Conservation (phyloP, 2,329 filamentous ascomycete species). For the Byssoonygena ceratinophila region DNA sequence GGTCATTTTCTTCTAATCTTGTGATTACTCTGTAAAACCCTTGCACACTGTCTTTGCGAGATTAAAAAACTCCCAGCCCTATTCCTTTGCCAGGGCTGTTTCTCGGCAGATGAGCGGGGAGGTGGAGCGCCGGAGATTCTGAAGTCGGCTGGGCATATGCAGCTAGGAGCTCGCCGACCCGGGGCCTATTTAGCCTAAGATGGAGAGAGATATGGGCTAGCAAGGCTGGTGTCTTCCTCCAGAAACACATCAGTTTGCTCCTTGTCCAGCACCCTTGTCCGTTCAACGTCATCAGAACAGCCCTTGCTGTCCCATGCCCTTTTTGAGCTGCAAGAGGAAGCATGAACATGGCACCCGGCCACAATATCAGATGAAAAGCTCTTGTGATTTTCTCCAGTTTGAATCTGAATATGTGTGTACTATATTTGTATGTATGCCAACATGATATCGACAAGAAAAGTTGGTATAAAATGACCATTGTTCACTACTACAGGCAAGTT, state of each 20-base stretch:
- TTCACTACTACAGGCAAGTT: background rate
- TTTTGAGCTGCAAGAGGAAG: no score
- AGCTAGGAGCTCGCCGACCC: background rate
- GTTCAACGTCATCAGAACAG: no score
- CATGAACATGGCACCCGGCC: no score
- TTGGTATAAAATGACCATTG: no score
- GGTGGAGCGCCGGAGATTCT: background rate
- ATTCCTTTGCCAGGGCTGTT: background rate
- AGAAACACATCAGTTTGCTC: no score
- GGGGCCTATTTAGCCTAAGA: background rate
- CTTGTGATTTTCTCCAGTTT: no score
- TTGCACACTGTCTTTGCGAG: background rate
- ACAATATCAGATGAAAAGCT: no score
- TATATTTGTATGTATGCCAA: background rate
- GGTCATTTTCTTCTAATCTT: background rate
- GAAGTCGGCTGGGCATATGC: background rate
- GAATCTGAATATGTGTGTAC: background rate
- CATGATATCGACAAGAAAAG: no score
- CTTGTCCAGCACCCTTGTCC: no score
- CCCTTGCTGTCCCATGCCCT: no score
- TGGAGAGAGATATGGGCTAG: no score
- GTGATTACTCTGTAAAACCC: background rate
- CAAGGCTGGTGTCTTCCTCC: no score
- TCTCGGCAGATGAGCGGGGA: background rate
- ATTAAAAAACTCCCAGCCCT: slow-evolving; percentile 4